A percentile compares a stretch with the other conserved stretches of the same genome.
Evolutionary conservation across 169 alveolate genomes (phyloP).

Genomic region (Sarcocystis neurona): DNA sequence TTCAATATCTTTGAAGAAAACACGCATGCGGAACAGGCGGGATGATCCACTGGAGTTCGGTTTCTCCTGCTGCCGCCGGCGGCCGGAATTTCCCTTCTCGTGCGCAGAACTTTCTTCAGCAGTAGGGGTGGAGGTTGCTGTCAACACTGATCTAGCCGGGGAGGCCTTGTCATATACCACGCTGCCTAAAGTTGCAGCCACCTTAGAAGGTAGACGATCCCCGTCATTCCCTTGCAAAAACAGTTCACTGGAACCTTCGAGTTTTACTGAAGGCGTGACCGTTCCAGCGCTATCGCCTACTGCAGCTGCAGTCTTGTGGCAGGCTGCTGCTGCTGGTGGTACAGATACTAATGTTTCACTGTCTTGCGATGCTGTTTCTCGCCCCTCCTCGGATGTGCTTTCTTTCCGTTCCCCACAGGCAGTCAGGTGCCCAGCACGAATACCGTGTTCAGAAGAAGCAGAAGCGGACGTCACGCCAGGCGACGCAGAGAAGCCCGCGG

Average conservation of each 20-base stretch:
- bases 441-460: background rate
- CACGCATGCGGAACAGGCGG: slow-evolving; percentile 13
- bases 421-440: background rate
- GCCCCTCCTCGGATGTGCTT: background rate
- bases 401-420: background rate
- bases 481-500: background rate
- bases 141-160: background rate
- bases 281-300: too few relatives aligned
- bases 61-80: background rate
- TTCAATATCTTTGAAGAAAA: slow-evolving; percentile 41
- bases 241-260: too few relatives aligned
- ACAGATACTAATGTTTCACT: too few relatives aligned
- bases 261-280: too few relatives aligned
- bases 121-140: background rate
- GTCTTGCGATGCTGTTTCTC: too few relatives aligned
- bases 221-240: too few relatives aligned
- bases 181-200: too few relatives aligned
- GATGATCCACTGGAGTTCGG: background rate
- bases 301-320: too few relatives aligned
- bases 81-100: background rate
- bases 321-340: too few relatives aligned
- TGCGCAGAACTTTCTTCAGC: background rate
- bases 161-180: too few relatives aligned
- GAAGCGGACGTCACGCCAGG: background rate
- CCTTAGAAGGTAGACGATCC: too few relatives aligned